These are phyloP conservation scores for Penicillium rolfsii DNA, from an alignment of 2,329 filamentous ascomycete species.

Conservation along the genomic window DNA sequence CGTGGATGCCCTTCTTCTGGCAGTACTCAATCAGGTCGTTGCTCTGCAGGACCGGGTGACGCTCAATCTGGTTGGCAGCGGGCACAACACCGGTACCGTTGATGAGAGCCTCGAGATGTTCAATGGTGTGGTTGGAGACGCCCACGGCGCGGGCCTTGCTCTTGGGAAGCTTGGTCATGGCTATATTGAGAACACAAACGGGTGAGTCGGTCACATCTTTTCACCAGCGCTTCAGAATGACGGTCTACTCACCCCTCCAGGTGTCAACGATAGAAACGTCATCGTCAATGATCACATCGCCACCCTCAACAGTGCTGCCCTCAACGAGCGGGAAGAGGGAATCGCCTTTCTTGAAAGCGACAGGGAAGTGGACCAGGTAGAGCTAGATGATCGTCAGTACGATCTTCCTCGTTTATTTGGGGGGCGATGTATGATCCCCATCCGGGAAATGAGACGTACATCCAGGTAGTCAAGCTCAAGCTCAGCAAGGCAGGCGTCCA, in stretches of 20 bases:
- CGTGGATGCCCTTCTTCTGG: conserved; percentile 60
- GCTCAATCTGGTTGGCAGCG: conserved; percentile 70
- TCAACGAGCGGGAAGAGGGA: conserved; percentile 52
- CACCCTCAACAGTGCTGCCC: conserved; percentile 41
- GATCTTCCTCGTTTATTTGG: not conserved
- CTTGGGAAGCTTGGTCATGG: conserved; percentile 50
- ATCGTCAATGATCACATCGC: conserved; percentile 52
- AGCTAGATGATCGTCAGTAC: conserved; percentile 26
- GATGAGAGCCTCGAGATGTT: conserved; percentile 58
- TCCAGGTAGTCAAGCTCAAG: conserved; percentile 60
- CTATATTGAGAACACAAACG: conserved; percentile 23
- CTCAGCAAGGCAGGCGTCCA: conserved; percentile 56
- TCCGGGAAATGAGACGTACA: conserved; percentile 38
- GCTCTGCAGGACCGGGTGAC: conserved; percentile 70
- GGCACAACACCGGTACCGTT: conserved; percentile 61
- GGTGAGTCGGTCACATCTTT: not conserved
- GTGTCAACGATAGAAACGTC: conserved; percentile 47
- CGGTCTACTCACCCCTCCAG: conserved; percentile 42
- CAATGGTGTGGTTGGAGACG: conserved; percentile 48
- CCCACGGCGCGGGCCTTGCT: conserved; percentile 47
- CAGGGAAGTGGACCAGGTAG: conserved; percentile 54
- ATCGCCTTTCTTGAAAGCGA: conserved; percentile 43
- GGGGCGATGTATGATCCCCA: not conserved
- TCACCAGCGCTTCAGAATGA: no score
- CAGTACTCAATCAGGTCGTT: conserved; percentile 60